Conservation (phyloP, 2,329 filamentous ascomycete species). For the Malbranchea cinnamomea region DNA sequence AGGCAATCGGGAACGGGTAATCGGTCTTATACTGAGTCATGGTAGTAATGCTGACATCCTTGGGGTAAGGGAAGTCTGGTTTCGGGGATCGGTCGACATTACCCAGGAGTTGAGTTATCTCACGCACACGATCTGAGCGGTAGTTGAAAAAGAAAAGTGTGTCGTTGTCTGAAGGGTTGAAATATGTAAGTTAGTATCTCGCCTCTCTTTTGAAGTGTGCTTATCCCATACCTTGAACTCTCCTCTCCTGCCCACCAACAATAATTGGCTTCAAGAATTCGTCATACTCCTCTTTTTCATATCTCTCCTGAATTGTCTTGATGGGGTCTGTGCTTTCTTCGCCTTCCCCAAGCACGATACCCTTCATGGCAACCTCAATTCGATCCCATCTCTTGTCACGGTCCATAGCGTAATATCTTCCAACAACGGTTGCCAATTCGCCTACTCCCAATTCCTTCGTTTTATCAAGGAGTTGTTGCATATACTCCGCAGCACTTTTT, state of each 20-base stretch:
- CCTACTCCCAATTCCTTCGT: slow-evolving; percentile 73
- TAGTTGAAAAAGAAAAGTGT: slow-evolving; percentile 99
- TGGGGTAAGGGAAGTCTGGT: slow-evolving; percentile 86
- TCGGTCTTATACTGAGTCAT: slow-evolving; percentile 98
- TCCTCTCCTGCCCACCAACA: slow-evolving; percentile 68
- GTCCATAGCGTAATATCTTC: slow-evolving; percentile 98
- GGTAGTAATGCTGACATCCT: slow-evolving; percentile 73
- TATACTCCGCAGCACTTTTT: slow-evolving; percentile 77
- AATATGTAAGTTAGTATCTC: neutral
- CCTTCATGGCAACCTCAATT: slow-evolving; percentile 78
- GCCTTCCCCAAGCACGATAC: slow-evolving; percentile 70
- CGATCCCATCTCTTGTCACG: slow-evolving; percentile 99
- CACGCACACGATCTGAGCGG: slow-evolving; percentile 90
- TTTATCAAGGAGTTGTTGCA: slow-evolving; percentile 70
- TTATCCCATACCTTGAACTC: slow-evolving; percentile 56
- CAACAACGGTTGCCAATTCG: slow-evolving; percentile 82
- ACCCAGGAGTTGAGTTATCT: slow-evolving; percentile 88
- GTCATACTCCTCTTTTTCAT: slow-evolving; percentile 77
- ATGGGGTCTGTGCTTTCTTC: slow-evolving; percentile 75
- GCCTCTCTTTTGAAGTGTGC: neutral
- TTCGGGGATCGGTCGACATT: slow-evolving; percentile 80
- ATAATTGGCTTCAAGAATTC: slow-evolving; percentile 99
- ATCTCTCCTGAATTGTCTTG: slow-evolving; percentile 72
- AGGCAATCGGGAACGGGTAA: slow-evolving; percentile 83
- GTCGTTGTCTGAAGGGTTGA: slow-evolving; percentile 52